Conservation (phyloP, 441 rosid species). For the California macrophylla region DNA sequence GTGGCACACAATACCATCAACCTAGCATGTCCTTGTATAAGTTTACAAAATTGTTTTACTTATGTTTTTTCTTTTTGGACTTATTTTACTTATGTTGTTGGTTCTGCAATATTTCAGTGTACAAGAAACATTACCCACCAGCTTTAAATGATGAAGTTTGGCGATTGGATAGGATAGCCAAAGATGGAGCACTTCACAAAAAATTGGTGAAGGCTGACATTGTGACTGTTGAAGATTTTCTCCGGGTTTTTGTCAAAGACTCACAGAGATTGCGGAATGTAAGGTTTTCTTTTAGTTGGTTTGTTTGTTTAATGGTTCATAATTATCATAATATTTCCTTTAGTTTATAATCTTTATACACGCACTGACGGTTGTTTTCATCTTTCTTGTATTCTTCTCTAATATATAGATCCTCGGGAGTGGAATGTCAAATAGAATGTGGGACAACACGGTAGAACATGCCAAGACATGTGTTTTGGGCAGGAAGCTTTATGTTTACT, state of each 20-base stretch:
- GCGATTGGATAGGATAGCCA: slow-evolving; percentile 64
- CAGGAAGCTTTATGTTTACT: slow-evolving; percentile 31
- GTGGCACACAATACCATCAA: no score
- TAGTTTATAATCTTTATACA: not conserved
- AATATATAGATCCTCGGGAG: slow-evolving; percentile 35
- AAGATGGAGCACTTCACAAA: slow-evolving; percentile 37
- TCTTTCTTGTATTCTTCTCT: slow-evolving; percentile 11
- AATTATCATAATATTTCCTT: not conserved
- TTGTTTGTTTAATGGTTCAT: not conserved
- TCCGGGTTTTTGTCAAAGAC: slow-evolving; percentile 26
- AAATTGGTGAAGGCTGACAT: slow-evolving; percentile 28
- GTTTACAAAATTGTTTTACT: not conserved
- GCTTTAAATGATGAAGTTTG: slow-evolving; percentile 46
- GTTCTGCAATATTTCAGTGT: slow-evolving; percentile 32
- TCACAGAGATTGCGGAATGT: slow-evolving; percentile 37
- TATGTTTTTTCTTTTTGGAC: not conserved
- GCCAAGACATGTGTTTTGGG: slow-evolving; percentile 50
- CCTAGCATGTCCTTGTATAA: not conserved
- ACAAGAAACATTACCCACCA: slow-evolving; percentile 75
- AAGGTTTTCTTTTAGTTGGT: slow-evolving; percentile 17
- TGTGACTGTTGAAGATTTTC: slow-evolving; percentile 38
- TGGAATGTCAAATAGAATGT: slow-evolving; percentile 35
- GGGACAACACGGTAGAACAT: slow-evolving; percentile 50
- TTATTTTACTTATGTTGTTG: not conserved
- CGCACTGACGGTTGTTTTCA: not conserved